These are phyloP conservation scores for Agrocybe praecox DNA, from an alignment of 768 basidiomycete genomes.

Conservation along the genomic window DNA sequence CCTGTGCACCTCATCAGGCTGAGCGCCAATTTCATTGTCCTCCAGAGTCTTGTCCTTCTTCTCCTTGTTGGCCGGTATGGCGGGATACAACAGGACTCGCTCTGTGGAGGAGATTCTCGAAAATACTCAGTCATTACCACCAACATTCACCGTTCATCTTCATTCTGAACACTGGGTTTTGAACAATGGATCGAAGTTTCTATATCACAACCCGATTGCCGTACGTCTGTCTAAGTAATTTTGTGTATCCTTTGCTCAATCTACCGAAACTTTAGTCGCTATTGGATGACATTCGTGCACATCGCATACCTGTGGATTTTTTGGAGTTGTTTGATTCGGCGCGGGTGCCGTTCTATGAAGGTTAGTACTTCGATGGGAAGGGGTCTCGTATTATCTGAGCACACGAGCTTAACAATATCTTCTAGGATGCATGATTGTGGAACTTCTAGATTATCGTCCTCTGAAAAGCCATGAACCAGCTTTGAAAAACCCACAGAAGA, in stretches of 20 bases:
- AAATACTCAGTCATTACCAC: slow-evolving; percentile 53
- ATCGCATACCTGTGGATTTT: slow-evolving; percentile 86
- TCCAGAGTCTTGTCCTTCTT: background rate
- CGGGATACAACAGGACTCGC: slow-evolving; percentile 75
- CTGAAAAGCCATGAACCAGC: slow-evolving; percentile 57
- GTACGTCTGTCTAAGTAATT: slow-evolving; percentile 30
- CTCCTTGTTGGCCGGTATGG: slow-evolving; percentile 41
- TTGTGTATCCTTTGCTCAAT: background rate
- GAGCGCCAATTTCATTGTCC: background rate
- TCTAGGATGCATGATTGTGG: slow-evolving; percentile 83
- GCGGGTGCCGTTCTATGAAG: slow-evolving; percentile 82
- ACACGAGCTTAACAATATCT: background rate
- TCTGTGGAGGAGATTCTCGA: slow-evolving; percentile 62
- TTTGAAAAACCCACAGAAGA: slow-evolving; percentile 59
- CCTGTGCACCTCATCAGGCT: background rate
- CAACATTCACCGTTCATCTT: slow-evolving; percentile 81
- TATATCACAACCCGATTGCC: slow-evolving; percentile 80
- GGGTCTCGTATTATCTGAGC: background rate
- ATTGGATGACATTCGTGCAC: slow-evolving; percentile 80
- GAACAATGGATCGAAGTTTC: slow-evolving; percentile 80
- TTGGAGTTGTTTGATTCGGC: slow-evolving; percentile 77
- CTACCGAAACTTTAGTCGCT: slow-evolving; percentile 52
- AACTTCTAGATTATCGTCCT: slow-evolving; percentile 77
- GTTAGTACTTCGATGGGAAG: slow-evolving; percentile 32
- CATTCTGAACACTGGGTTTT: slow-evolving; percentile 82